These are phyloP conservation scores for Hyphodiscus sp. DNA, from an alignment of 2,329 filamentous ascomycete genomes.

Conservation along the genomic window DNA sequence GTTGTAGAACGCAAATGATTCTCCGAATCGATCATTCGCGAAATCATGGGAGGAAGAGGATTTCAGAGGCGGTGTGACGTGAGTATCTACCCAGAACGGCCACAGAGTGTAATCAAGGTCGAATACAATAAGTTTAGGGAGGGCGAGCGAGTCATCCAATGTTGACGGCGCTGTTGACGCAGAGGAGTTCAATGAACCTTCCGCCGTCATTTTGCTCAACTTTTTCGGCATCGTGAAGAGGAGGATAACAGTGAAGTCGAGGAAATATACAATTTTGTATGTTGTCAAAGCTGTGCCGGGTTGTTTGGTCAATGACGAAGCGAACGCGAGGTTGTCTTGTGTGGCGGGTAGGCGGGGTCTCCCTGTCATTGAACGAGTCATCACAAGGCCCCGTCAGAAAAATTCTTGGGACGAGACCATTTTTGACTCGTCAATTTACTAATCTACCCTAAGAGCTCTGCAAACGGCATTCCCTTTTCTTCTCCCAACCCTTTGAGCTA, in stretches of 20 bases:
- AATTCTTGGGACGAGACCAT: too few species aligned
- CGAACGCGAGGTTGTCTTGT: too few species aligned
- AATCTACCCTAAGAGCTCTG: too few species aligned
- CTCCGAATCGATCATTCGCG: constrained; percentile 51
- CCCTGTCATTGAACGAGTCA: too few species aligned
- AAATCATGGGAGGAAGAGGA: constrained; percentile 36
- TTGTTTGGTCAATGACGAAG: too few species aligned
- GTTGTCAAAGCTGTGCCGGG: neutral
- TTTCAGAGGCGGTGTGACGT: constrained; percentile 69
- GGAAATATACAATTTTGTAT: neutral
- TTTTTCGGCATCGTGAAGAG: constrained; percentile 23
- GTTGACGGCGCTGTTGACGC: constrained; percentile 18
- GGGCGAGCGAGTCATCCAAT: constrained; percentile 29
- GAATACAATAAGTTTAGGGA: constrained; percentile 68
- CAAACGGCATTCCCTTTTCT: too few species aligned
- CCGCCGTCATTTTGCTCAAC: constrained; percentile 10
- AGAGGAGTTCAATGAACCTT: neutral
- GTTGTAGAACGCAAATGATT: constrained; percentile 63
- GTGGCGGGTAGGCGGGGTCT: too few species aligned
- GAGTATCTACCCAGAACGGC: constrained; percentile 97
- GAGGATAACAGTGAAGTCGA: constrained; percentile 1
- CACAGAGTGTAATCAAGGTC: constrained; percentile 98
- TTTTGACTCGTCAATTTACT: too few species aligned
- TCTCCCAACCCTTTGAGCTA: too few species aligned
- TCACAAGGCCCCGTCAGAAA: too few species aligned